Percentiles rank a stretch among this genome's conserved stretches.
These are phyloP conservation scores for Salix koriyanagi DNA, from an alignment of 345 rosid genomes.

Conservation along the genomic window DNA sequence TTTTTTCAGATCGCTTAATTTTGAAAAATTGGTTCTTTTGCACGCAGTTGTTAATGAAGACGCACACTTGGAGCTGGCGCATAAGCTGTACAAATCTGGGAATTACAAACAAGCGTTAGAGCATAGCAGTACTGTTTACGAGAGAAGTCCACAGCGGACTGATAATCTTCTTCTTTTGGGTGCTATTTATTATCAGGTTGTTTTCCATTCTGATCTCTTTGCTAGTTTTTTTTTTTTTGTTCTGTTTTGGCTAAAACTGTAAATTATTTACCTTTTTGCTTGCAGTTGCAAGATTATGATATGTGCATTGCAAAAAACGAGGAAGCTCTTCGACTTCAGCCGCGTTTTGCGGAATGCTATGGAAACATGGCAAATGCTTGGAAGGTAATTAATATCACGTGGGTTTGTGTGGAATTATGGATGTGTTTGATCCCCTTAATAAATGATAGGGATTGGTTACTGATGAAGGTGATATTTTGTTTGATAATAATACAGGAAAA, in stretches of 20 bases:
- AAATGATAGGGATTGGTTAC: background rate
- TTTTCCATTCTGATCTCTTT: background rate
- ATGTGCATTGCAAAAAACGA: slow-evolving; percentile 92
- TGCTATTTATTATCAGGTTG: slow-evolving; percentile 93
- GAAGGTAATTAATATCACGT: slow-evolving; percentile 52
- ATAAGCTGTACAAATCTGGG: slow-evolving; percentile 81
- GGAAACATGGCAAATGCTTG: slow-evolving; percentile 99
- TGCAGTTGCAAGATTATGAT: slow-evolving; percentile 89
- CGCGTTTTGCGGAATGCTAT: slow-evolving; percentile 95
- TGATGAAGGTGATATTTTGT: background rate
- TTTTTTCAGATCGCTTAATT: slow-evolving; percentile 1
- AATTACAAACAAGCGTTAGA: slow-evolving; percentile 77
- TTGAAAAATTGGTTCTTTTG: background rate
- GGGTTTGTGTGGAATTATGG: background rate
- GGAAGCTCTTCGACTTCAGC: slow-evolving; percentile 91
- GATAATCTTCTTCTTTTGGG: slow-evolving; percentile 96
- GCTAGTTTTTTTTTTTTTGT: background rate
- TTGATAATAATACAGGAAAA: slow-evolving; percentile 62
- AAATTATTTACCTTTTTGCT: background rate
- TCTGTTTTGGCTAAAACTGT: background rate
- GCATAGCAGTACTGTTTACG: slow-evolving; percentile 72
- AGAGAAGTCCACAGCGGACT: slow-evolving; percentile 67
- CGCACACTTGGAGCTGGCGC: slow-evolving; percentile 62
- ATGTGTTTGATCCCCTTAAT: background rate
- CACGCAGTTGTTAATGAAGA: slow-evolving; percentile 48